Base-by-base conservation (phyloP, 768 basidiomycete genomes). In the Piloderma croceum region DNA sequence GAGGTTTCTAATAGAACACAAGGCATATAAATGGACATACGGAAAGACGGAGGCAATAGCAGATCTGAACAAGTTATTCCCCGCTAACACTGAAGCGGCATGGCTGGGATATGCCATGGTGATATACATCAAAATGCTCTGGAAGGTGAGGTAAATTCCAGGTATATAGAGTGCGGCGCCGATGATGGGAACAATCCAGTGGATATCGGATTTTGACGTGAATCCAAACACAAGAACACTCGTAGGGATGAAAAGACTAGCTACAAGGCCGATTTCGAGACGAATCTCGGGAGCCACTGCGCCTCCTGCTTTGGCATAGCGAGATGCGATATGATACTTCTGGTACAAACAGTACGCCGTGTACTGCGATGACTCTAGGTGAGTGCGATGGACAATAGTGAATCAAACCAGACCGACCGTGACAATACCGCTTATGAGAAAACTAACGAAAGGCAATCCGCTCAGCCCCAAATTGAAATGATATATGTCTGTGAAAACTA, bases 171-270 rank as follows among this genome's bases (percentile, higher is more conserved):
- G 45, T 12, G 56, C 47, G 6, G 61, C 57, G 11, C 58, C 62
- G 39, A 65, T 53, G 40, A 60, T 46, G 21, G 63, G 61, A 2
- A 56, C 57, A 29, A 65, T 65, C 64, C 64, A 64, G 36, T 58
- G 61, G 0, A 65, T 42, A 40, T 41, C 47, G 17, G 49, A 29
- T 6, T 46, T 50, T n/a, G 57, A 53, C 6, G 61, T 52, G 49
- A 58, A 61, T 31, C 62, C 62, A 42, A 65, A 65, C 46, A 58
- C 54, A 41, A 42, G 21, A 11, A 42, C 23, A 3, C 34, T 35
- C 10, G 41, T 42, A 2, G 41, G 41, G 27, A 42, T 42, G 41
- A 37, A 42, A 7, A 42, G n/a, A 21, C 41, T 42, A 3, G 23
- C 41, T 2, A 42, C 22, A 15, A 42, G 34, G 17, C 41, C 41